Evolutionary conservation across 306 rosid species (phyloP), one percentile per base, ranked within the genome.

Genomic region (Pueraria montana): DNA sequence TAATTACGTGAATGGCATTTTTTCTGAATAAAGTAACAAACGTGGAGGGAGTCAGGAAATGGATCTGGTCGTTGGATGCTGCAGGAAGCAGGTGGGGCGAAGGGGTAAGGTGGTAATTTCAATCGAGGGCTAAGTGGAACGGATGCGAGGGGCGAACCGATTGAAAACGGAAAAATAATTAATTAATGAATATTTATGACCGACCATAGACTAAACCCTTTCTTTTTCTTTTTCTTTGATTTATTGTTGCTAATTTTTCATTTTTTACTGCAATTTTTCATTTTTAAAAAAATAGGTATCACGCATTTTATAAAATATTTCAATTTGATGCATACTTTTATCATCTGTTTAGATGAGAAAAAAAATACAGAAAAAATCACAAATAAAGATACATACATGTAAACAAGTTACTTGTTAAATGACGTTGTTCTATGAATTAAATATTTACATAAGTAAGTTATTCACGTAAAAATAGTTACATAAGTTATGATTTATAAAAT

Each of bases 11-110:
- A 61, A 61, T 27, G 36, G 17, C 36, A 59, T 59, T 23, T 59
- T 58, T 59, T 24, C n/a, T 59, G 66, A 59, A 59, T 59, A 46
- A 80, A 34, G 49, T 23, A 55, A 72, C 75, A 71, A 86, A 69
- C 61, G 87, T 83, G 87, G 85, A 76, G 82, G 66, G 74, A 46
- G 88, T 79, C 77, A 62, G 73, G 86, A 34, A 86, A 74, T 74
- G 91, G 91, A 92, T 90, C 91, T 86, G 89, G 82, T 34, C 83
- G 82, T 62, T 78, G 79, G 67, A 72, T 80, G 45, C 14, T 75
- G 53, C 5, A 80, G 70, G 77, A 8, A 64, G 76, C 45, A 75
- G 80, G 74, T 83, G 30, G 56, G 3, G 72, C 21, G 12, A 55
- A 34, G 82, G 83, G 91, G 82, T 50, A 79, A 40, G 73, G 20